These are phyloP conservation scores for Phlyctochytrium bullatum DNA, from an alignment of 192 early-diverging fungal species.

Conservation along the genomic window DNA sequence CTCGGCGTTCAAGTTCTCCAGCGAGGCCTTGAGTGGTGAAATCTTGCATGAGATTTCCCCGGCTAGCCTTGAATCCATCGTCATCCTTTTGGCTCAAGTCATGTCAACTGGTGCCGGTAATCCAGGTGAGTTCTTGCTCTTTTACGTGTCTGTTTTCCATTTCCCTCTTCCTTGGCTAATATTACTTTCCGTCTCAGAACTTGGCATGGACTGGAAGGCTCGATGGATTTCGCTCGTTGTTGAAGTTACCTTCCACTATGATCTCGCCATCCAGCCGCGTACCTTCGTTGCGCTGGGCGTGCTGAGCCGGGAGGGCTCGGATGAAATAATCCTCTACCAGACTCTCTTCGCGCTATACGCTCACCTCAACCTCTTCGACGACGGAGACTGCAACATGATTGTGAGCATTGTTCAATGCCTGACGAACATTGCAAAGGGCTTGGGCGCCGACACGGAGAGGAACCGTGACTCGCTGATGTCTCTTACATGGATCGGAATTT, in stretches of 20 bases:
- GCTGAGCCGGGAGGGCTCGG: slow-evolving; percentile 83
- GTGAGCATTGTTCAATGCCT: slow-evolving; percentile 86
- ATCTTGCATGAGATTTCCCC: slow-evolving; percentile 27
- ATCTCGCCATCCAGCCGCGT: slow-evolving; percentile 90
- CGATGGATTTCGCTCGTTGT: slow-evolving; percentile 91
- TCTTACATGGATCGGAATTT: slow-evolving; percentile 89
- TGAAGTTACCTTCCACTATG: slow-evolving; percentile 90
- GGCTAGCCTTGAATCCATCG: slow-evolving; percentile 52
- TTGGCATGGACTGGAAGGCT: slow-evolving; percentile 79
- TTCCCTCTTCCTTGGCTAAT: too few species aligned
- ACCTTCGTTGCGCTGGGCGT: slow-evolving; percentile 90
- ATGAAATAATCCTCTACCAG: slow-evolving; percentile 92
- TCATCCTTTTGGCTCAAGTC: slow-evolving; percentile 59
- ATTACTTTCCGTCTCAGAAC: slow-evolving; percentile 56
- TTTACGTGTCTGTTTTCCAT: too few species aligned
- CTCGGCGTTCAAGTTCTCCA: slow-evolving; percentile 12
- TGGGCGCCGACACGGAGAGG: slow-evolving; percentile 46
- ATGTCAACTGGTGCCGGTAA: slow-evolving; percentile 62
- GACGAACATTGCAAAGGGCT: slow-evolving; percentile 79
- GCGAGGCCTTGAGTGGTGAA: slow-evolving; percentile 21
- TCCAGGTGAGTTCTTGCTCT: slow-evolving; percentile 45
- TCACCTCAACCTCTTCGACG: slow-evolving; percentile 80
- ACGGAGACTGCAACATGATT: slow-evolving; percentile 75
- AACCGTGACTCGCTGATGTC: slow-evolving; percentile 22
- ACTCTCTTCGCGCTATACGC: slow-evolving; percentile 85